Evolutionary conservation across 1,284 basidiomycete species (phyloP).

Genomic region (Microbotryum violaceum): DNA sequence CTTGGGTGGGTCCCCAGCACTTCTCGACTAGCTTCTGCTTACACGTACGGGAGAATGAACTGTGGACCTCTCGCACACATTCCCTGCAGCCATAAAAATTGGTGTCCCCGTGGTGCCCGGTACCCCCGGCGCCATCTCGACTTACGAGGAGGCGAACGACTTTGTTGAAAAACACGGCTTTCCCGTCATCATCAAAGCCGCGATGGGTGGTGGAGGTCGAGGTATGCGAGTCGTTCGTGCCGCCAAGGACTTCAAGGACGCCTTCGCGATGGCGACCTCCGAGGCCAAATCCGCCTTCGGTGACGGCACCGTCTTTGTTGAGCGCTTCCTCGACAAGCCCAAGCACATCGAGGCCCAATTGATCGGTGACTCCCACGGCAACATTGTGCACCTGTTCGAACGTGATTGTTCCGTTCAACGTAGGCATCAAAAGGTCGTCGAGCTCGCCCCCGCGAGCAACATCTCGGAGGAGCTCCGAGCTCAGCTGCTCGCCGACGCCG

Average conservation of each 20-base stretch:
- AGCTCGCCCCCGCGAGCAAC: conserved; percentile 93
- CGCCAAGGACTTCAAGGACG: conserved; percentile 78
- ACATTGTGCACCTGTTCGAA: conserved; percentile 94
- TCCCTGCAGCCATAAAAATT: conserved; percentile 61
- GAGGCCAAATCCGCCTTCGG: conserved; percentile 96
- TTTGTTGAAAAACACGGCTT: conserved; percentile 96
- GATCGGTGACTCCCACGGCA: conserved; percentile 81
- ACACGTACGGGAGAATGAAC: too few species aligned
- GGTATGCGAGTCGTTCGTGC: conserved; percentile 98
- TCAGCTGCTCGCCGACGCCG: conserved; percentile 80
- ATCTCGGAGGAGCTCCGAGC: conserved; percentile 84
- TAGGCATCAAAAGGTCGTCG: conserved; percentile 97
- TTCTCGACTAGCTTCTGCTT: too few species aligned
- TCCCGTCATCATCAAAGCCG: conserved; percentile 55
- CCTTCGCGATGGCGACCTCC: conserved; percentile 86
- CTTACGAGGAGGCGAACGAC: conserved; percentile 70
- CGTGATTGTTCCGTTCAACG: conserved; percentile 98
- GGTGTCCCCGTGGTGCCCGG: conserved; percentile 96
- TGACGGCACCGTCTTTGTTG: conserved; percentile 97
- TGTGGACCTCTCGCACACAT: too few species aligned
- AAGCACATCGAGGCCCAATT: conserved; percentile 97
- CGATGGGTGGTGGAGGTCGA: conserved; percentile 93
- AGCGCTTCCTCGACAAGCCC: conserved; percentile 78
- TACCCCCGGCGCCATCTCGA: conserved; percentile 83
- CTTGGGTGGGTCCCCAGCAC: not conserved